Base-by-base conservation (phyloP, 2,329 filamentous ascomycete genomes). In the Madurella fahalii region DNA sequence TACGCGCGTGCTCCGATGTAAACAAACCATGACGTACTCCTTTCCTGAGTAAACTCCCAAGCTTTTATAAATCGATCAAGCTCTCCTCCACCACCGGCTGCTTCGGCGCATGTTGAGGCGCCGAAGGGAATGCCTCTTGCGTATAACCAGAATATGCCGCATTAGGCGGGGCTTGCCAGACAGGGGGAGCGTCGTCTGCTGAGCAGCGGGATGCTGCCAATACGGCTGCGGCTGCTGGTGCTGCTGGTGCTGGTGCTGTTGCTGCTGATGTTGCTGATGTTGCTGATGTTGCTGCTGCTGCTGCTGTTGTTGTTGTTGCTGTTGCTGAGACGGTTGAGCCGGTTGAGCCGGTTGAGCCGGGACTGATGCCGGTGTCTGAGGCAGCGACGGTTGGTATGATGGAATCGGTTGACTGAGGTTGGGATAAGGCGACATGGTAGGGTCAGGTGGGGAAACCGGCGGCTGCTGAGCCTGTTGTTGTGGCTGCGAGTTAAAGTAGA, bases 71-170 rank as follows among this genome's bases (percentile, higher is more conserved):
- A 69, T 94, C 89, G 70, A 94, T 94, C 65, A 94, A 72, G 55
- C 84, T 87, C 71, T 93, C 89, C 70, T 93, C 89, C 45, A 87
- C 78, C 1, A 74, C 78, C 13, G 80, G 80, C 64, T 77, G 76
- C 67, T 70, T 77, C 50, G 81, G 83, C 30, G 81, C 77, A 67
- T 86, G 82, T 56, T 85, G 81, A 15, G 84, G 84, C 30, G 81
- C 83, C 2, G 80, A 75, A 1, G 87, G 87, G 64, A 90, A 89
- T 2, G 79, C 73, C 20, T 85, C 81, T 64, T 83, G 81, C 2
- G 70, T 72, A 63, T 83, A 85, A 7, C 76, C 74, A 11, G 68
- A 58, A 57, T 83, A 81, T 2, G 72, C 41, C 65, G 68, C 55
- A 73, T 31, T 46, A 9, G 60, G 74, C 9, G 71, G 77, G 53